Base-by-base conservation (phyloP, 2,329 filamentous ascomycete species). In the Cladophialophora chaetospira region DNA sequence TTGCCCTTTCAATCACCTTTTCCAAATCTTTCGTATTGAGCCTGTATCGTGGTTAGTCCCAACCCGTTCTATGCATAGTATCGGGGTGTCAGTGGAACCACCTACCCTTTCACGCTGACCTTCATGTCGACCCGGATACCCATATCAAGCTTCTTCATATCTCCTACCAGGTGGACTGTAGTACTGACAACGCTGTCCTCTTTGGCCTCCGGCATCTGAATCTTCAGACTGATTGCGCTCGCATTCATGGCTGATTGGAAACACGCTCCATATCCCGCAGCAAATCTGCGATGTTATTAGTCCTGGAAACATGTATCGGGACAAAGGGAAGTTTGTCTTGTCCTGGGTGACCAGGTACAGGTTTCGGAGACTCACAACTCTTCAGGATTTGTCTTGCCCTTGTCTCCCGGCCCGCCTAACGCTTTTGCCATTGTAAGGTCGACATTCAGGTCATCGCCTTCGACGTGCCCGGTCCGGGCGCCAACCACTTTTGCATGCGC, bases 181-280 rank as follows among this genome's bases (percentile, higher is more conserved):
- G 71, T 68, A 60, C 74, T 69, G 5, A 78, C 71, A 13, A 77
- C 63, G 6, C 70, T 73, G 50, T 75, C 72, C 13, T 68, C 52
- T 36, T 66, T 69, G 2, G 64, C 63, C n/a, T 46, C 35, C 0
- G 76, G 75, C 71, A 78, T 74, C 48, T 70, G 72, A 40, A 79
- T 66, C 31, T 72, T 73, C 52, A 78, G 50, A 15, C 65, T 65
- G 11, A 71, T 66, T 0, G 77, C 76, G 2, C 70, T 67, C 2
- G 75, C 73, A 58, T 74, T 76, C 77, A 79, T 78, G 5, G 76
- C 75, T 26, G 70, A 71, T 62, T 78, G 76, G 64, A 77, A 78
- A 61, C 76, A 79, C 6, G 76, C 75, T 23, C 75, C 77, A 57
- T 77, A 78, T 19, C 75, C 76, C 0, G 76, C 76, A 1, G 76